A percentile compares a stretch with the other conserved stretches of the same genome.
Evolutionary conservation across 148 eudicot genomes (phyloP).

Genomic region (Silene conica): DNA sequence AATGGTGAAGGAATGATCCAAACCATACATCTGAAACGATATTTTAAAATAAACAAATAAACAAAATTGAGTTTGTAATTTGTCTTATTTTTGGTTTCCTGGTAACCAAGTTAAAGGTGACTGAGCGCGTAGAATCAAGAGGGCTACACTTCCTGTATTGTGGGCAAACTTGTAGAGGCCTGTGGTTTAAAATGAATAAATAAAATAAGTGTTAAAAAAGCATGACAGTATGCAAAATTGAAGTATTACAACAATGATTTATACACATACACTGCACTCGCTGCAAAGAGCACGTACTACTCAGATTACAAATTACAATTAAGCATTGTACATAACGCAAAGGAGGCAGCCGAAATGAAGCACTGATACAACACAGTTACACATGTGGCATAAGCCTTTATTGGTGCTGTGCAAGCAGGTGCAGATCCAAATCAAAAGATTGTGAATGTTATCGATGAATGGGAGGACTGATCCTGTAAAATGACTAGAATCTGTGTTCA

Average conservation of each 20-base stretch:
- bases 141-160: too few species aligned
- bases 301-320: too few species aligned
- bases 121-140: too few species aligned
- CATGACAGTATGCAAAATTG: slow-evolving; percentile 1
- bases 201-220: not conserved
- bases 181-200: not conserved
- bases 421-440: not conserved
- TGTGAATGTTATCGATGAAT: not conserved
- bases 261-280: not conserved
- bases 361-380: not conserved
- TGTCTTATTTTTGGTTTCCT: too few species aligned
- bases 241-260: not conserved
- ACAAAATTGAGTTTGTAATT: too few species aligned
- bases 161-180: not conserved
- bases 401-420: too few species aligned
- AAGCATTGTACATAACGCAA: not conserved
- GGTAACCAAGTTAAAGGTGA: too few species aligned
- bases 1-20: too few species aligned
- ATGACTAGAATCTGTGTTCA: slow-evolving; percentile 19
- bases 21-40: too few species aligned
- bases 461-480: slow-evolving; percentile 14
- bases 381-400: too few species aligned
- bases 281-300: too few species aligned
- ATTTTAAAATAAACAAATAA: too few species aligned
- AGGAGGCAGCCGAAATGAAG: not conserved